Conservation (phyloP, 2,329 filamentous ascomycete genomes). For the Teratosphaeria zuluensis region DNA sequence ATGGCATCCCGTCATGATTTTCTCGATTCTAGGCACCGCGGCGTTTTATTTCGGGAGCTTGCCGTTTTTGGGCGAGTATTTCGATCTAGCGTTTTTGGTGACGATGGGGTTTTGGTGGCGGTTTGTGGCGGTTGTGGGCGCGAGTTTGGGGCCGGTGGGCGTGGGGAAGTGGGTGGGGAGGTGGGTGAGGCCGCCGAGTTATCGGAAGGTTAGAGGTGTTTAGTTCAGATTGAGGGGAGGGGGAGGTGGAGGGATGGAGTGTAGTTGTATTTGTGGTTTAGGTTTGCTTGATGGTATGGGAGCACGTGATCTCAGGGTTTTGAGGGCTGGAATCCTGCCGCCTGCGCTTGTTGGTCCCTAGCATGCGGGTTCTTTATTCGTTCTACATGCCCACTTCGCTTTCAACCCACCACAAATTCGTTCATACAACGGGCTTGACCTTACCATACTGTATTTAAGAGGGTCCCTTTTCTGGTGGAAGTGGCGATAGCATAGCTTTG, state of each 20-base stretch:
- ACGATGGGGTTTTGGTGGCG: constrained; percentile 83
- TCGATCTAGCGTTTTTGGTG: constrained; percentile 70
- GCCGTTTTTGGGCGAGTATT: constrained; percentile 83
- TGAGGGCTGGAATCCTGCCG: no score
- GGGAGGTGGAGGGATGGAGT: background rate
- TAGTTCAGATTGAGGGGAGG: constrained; percentile 38
- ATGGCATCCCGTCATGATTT: constrained; percentile 90
- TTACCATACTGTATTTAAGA: no score
- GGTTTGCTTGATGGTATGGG: background rate
- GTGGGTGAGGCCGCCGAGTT: constrained; percentile 83
- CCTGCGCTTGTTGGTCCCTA: no score
- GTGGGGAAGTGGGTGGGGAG: constrained; percentile 74
- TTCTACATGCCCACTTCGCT: no score
- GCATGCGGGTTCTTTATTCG: no score
- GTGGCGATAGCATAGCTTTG: no score
- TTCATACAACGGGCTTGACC: no score
- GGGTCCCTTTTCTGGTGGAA: no score
- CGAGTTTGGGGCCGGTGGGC: constrained; percentile 79
- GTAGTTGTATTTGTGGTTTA: background rate
- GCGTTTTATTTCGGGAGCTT: constrained; percentile 70
- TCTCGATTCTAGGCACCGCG: constrained; percentile 73
- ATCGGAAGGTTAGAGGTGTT: constrained; percentile 64
- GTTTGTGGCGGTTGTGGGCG: constrained; percentile 65
- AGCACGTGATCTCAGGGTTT: no score
- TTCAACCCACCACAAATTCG: no score